phyloP scores from a whole-genome alignment of 805 yeast genomes.

The Cephaloascus albidus region DNA sequence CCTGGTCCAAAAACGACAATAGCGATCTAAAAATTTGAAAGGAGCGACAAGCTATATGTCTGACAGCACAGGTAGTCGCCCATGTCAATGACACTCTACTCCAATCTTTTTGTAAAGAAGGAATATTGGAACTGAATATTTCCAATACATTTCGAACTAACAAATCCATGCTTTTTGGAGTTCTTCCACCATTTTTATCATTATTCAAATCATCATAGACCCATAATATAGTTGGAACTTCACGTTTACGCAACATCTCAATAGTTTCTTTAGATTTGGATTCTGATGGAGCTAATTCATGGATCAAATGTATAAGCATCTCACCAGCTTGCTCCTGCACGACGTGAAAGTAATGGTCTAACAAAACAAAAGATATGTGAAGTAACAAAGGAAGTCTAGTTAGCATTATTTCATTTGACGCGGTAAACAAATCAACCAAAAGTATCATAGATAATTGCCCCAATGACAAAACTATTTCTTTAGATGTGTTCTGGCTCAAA shows the following conservation, averaged over 20 bases:
- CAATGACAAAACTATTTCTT: constrained; percentile 72
- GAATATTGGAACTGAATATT: constrained; percentile 36
- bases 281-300: constrained; percentile 46
- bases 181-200: constrained; percentile 70
- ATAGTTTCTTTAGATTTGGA: constrained; percentile 50
- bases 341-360: constrained; percentile 79
- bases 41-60: constrained; percentile 95
- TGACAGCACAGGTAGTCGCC: constrained; percentile 97
- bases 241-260: constrained; percentile 44
- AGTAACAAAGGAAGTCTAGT: constrained; percentile 61
- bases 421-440: constrained; percentile 68
- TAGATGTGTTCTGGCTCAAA: constrained; percentile 40
- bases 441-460: constrained; percentile 85
- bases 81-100: constrained; percentile 72
- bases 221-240: constrained; percentile 48
- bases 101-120: constrained; percentile 74
- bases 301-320: constrained; percentile 63
- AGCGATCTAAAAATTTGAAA: constrained; percentile 87
- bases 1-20: constrained; percentile 71
- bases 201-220: constrained; percentile 75
- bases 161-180: constrained; percentile 79
- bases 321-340: constrained; percentile 82
- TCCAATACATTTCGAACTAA: constrained; percentile 56
- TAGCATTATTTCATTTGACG: constrained; percentile 53
- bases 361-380: constrained; percentile 69